phyloP scores from a whole-genome alignment of 805 yeast genomes.

The Candida namnaoensis region DNA sequence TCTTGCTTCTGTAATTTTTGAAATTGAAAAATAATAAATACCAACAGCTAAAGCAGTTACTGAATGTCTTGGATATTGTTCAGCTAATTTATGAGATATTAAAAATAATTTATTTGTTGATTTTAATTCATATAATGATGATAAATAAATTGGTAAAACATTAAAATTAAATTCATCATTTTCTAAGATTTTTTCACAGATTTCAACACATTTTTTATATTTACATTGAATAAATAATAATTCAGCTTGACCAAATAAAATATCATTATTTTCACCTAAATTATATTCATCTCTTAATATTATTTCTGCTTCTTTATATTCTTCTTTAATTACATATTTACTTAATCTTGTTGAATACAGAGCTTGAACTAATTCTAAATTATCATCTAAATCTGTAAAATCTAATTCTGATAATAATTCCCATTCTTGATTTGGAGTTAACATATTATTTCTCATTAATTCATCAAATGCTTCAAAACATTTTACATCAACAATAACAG shows the following conservation, averaged over 20 bases:
- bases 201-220: constrained; percentile 63
- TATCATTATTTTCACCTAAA: constrained; percentile 60
- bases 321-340: constrained; percentile 54
- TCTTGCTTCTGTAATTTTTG: constrained; percentile 74
- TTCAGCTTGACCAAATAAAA: constrained; percentile 63
- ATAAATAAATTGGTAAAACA: constrained; percentile 68
- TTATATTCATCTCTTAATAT: constrained; percentile 65
- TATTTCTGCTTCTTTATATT: constrained; percentile 57
- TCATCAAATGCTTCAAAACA: constrained; percentile 91
- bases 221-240: constrained; percentile 65
- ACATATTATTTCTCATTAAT: constrained; percentile 57
- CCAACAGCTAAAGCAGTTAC: constrained; percentile 93
- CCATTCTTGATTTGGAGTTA: constrained; percentile 87
- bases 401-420: constrained; percentile 55
- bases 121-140: constrained; percentile 79
- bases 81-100: constrained; percentile 79
- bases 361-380: constrained; percentile 69
- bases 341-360: constrained; percentile 71
- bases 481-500: constrained; percentile 78
- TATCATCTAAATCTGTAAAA: constrained; percentile 69
- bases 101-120: constrained; percentile 75
- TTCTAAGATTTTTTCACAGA: constrained; percentile 50
- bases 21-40: constrained; percentile 71
- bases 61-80: constrained; percentile 69
- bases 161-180: constrained; percentile 66